Base-by-base conservation (phyloP, 371 early-diverging fungal species). In the Massospora cicadina region DNA sequence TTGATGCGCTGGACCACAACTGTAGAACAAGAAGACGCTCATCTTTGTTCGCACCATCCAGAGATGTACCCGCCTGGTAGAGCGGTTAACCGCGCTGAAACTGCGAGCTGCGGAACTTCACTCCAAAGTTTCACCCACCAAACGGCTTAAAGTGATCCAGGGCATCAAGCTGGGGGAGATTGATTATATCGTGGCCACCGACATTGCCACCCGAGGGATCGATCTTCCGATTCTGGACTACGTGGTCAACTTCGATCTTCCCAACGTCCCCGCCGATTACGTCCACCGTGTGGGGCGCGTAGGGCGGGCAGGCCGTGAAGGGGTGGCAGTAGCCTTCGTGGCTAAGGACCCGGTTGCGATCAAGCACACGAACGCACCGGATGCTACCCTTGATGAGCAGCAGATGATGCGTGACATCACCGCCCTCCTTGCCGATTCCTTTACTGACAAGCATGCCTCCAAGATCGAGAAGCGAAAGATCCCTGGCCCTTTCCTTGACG, bases 401-500 rank as follows among this genome's bases (percentile, higher is more conserved):
- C 30, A 64, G 28, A 21, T 55, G 54, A 23, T 64, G 55, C 29
- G 55, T 12, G 21, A 55, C 3, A 33, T 64, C 43, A 28, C 10
- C 24, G 55, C 17, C 17, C 12, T 64, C 21, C 55, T 64, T 12
- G 43, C 27, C 24, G 17, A 54, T 17, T 24, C 28, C 12, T 2
- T 10, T 62, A 17, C 17, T 13, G 64, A 64, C 21, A 64, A 64
- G 31, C 21, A 55, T 26, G 27, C 30, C 24, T 54, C 55, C 12
- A 54, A 30, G 28, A 24, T 64, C 23, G 64, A 64, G 55, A 54
- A n/a, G 17, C 17, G 64, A 12, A 64, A 64, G 24, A 55, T 64
- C 25, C 64, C 64, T 21, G 64, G 64, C 26, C 64, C 64, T 17
- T 64, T 62, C 26, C 26, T 62, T n/a, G 62, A 62, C 53, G 30